phyloP scores from a whole-genome alignment of 1,284 basidiomycete species.

The Sporisorium graminicola region DNA sequence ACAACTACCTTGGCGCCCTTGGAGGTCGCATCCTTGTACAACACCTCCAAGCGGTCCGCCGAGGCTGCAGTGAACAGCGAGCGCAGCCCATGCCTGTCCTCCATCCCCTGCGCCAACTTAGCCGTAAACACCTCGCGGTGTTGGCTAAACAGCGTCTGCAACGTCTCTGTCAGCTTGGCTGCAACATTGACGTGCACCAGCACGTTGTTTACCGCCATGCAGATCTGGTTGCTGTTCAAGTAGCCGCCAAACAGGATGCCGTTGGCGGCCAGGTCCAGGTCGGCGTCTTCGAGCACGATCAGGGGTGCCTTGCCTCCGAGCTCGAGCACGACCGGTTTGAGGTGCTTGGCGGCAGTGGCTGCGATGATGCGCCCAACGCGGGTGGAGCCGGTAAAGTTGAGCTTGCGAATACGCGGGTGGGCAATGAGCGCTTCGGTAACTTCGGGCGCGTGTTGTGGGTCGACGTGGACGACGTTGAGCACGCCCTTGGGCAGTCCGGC shows the following conservation, averaged over 20 bases:
- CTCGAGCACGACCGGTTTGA: slow-evolving; percentile 73
- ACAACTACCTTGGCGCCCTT: slow-evolving; percentile 74
- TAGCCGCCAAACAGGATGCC: slow-evolving; percentile 73
- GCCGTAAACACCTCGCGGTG: slow-evolving; percentile 69
- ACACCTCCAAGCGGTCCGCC: slow-evolving; percentile 73
- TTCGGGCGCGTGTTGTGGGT: slow-evolving; percentile 72
- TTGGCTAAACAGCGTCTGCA: slow-evolving; percentile 70
- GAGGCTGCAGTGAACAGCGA: slow-evolving; percentile 74
- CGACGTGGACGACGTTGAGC: slow-evolving; percentile 75
- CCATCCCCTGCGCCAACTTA: slow-evolving; percentile 25
- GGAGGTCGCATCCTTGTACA: slow-evolving; percentile 74
- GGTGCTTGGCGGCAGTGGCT: slow-evolving; percentile 84
- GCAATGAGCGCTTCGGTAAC: slow-evolving; percentile 75
- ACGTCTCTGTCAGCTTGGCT: slow-evolving; percentile 71
- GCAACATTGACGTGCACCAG: slow-evolving; percentile 74
- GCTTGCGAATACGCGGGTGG: slow-evolving; percentile 73
- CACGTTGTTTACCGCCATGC: slow-evolving; percentile 80
- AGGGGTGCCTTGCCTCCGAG: slow-evolving; percentile 72
- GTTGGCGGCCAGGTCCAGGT: slow-evolving; percentile 75
- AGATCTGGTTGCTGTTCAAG: slow-evolving; percentile 77
- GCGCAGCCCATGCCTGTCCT: slow-evolving; percentile 58
- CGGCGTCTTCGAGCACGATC: slow-evolving; percentile 76
- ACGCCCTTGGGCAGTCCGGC: slow-evolving; percentile 78
- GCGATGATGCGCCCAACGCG: slow-evolving; percentile 86
- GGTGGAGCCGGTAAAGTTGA: slow-evolving; percentile 72